Base-by-base conservation (phyloP, 2,329 filamentous ascomycete species). In the Penicillium sp. region DNA sequence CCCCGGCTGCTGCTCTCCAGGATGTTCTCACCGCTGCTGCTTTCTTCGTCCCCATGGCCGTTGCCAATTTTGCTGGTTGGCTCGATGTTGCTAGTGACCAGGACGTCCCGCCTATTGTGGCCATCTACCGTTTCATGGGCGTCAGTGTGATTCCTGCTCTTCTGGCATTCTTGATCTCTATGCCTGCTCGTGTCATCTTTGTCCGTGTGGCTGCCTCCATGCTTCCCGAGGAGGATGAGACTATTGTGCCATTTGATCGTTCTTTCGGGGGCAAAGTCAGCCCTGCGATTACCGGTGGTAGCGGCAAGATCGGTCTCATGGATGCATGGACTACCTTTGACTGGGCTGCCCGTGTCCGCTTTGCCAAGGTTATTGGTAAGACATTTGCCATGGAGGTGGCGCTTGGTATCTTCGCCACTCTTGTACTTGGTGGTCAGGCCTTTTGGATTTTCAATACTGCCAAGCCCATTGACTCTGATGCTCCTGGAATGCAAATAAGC, bases 221-320 rank as follows among this genome's bases (percentile, higher is more conserved):
- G 66, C 85, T 97, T 3, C 85, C 91, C 0, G 88, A 91, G 58
- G 87, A 90, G 19, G 84, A 92, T 64, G 89, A 96, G 77, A 86
- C 90, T 27, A 89, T 97, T 63, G 87, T 97, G 36, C 88, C 91
- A 33, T 96, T 97, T 68, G 93, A 97, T 80, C 89, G 92, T 63
- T 88, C 88, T 31, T 96, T 96, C 69, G 85, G 83, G 62, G 90
- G 90, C 66, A 89, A 87, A 71, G 85, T 93, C 29, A 85, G 88
- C 63, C 87, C 90, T n/a, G 83, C 85, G 59, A 82, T 91, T 49
- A 79, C 91, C n/a, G 87, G 86, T 58, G 90, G 89, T 54, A 84
- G 82, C 62, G 89, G 90, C 64, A 86, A 85, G 64, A 82, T 90
- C 61, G 84, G 88, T 41, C 83, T 93, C 68, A 73, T 84, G 49